phyloP scores from a whole-genome alignment of 2,329 filamentous ascomycete genomes.

The Didymella keratinophila region DNA sequence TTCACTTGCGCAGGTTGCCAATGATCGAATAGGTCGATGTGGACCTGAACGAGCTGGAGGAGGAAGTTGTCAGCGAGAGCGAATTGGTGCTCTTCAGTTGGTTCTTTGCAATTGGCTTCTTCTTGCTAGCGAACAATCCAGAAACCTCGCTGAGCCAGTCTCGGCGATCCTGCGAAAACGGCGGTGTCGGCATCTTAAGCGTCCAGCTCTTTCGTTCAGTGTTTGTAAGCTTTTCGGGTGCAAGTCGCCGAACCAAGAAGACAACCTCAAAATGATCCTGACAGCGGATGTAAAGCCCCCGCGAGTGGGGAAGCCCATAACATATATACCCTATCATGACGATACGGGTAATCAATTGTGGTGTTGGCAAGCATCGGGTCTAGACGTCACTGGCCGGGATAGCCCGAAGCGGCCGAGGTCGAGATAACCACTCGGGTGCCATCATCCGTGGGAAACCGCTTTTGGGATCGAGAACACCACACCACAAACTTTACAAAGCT shows the following conservation, averaged over 20 bases:
- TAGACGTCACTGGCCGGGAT: slow-evolving; percentile 23
- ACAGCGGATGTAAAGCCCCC: slow-evolving; percentile 16
- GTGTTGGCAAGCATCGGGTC: slow-evolving; percentile 20
- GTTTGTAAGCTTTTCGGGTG: slow-evolving; percentile 16
- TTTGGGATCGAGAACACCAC: slow-evolving; percentile 4
- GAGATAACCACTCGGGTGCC: slow-evolving; percentile 20
- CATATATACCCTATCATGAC: slow-evolving; percentile 25
- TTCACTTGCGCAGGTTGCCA: slow-evolving; percentile 14
- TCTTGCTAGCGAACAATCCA: slow-evolving; percentile 33
- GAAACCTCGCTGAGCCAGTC: slow-evolving; percentile 47
- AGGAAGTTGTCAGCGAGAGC: slow-evolving; percentile 12
- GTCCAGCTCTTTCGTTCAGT: slow-evolving; percentile 10
- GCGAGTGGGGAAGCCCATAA: slow-evolving; percentile 20
- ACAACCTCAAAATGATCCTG: slow-evolving; percentile 12
- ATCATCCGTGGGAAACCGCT: slow-evolving; percentile 18
- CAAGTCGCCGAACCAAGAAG: slow-evolving; percentile 13
- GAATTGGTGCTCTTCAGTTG: slow-evolving; percentile 23
- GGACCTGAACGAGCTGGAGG: slow-evolving; percentile 17
- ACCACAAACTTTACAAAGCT: slow-evolving; percentile 7
- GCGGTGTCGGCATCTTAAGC: slow-evolving; percentile 45
- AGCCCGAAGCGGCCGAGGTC: slow-evolving; percentile 23
- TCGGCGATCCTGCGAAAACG: slow-evolving; percentile 47
- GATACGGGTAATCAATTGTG: slow-evolving; percentile 16
- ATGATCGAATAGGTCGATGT: slow-evolving; percentile 19
- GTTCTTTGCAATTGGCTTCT: slow-evolving; percentile 26